Evolutionary conservation across 805 yeast genomes (phyloP).

Genomic region (Kluyveromyces siamensis): DNA sequence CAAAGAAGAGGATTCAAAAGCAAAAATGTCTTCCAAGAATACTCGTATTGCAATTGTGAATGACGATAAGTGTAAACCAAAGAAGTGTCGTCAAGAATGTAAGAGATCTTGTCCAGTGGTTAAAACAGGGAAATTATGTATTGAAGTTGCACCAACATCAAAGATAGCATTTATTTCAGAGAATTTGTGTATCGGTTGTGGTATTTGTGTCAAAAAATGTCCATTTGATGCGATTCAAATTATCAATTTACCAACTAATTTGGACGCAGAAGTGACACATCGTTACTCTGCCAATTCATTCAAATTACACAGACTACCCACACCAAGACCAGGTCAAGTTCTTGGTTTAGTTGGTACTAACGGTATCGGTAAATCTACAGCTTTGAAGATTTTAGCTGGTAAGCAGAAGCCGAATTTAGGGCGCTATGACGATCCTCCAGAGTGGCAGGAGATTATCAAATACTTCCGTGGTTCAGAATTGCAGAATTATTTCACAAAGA

Average conservation of each 20-base stretch:
- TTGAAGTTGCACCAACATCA: conserved; percentile 84
- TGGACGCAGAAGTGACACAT: conserved; percentile 88
- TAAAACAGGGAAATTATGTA: conserved; percentile 94
- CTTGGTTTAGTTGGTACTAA: conserved; percentile 96
- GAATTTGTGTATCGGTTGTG: conserved; percentile 94
- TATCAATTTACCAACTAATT: conserved; percentile 91
- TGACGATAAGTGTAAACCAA: conserved; percentile 93
- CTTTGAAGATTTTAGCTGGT: conserved; percentile 92
- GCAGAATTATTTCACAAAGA: conserved; percentile 91
- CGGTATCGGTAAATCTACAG: conserved; percentile 98
- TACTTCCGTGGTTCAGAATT: conserved; percentile 95
- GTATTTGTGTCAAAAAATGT: conserved; percentile 98
- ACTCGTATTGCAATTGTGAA: conserved; percentile 94
- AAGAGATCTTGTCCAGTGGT: conserved; percentile 96
- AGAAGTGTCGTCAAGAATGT: conserved; percentile 98
- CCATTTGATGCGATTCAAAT: conserved; percentile 96
- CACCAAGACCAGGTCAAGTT: conserved; percentile 98
- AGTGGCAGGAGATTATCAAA: conserved; percentile 88
- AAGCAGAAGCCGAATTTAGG: conserved; percentile 97
- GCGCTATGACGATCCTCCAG: conserved; percentile 89
- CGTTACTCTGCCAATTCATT: conserved; percentile 97
- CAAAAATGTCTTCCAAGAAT: conserved; percentile 33
- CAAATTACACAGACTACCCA: conserved; percentile 93
- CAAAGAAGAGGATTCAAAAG: not conserved
- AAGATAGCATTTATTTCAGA: conserved; percentile 95